phyloP scores from a whole-genome alignment of 495 filamentous ascomycete species.

The Penicillium malachiteum region DNA sequence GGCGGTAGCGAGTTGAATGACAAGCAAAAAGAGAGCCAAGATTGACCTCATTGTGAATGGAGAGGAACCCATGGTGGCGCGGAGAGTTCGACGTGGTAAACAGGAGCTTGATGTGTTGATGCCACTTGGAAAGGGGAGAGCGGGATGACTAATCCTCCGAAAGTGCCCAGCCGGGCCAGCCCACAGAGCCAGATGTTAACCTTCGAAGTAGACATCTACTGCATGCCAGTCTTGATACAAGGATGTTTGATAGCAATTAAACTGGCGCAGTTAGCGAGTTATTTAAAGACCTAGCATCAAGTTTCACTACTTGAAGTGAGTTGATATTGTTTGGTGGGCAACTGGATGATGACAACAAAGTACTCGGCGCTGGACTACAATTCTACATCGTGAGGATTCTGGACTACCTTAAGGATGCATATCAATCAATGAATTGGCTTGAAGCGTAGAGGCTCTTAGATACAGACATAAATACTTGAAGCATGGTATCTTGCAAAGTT shows the following conservation, averaged over 20 bases:
- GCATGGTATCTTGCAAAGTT: constrained; percentile 31
- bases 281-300: too few species aligned
- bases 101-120: constrained; percentile 33
- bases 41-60: constrained; percentile 37
- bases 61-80: constrained; percentile 34
- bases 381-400: too few species aligned
- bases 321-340: too few species aligned
- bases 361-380: too few species aligned
- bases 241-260: too few species aligned
- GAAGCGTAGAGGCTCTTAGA: constrained; percentile 16
- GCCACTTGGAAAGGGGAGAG: constrained; percentile 33
- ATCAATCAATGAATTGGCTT: constrained; percentile 7
- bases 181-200: neutral
- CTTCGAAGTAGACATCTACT: too few species aligned
- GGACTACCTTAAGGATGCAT: too few species aligned
- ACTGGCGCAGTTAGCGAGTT: too few species aligned
- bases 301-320: too few species aligned
- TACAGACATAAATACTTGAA: constrained; percentile 21
- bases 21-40: constrained; percentile 34
- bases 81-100: constrained; percentile 25
- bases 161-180: too few species aligned
- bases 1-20: constrained; percentile 65
- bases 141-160: constrained; percentile 26
- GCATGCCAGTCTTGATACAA: too few species aligned
- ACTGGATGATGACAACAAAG: too few species aligned